A percentile compares a stretch with the other conserved stretches of the same genome.
Evolutionary conservation across 805 yeast genomes (phyloP).

Genomic region (Hemisphaericaspora nanyangensis): DNA sequence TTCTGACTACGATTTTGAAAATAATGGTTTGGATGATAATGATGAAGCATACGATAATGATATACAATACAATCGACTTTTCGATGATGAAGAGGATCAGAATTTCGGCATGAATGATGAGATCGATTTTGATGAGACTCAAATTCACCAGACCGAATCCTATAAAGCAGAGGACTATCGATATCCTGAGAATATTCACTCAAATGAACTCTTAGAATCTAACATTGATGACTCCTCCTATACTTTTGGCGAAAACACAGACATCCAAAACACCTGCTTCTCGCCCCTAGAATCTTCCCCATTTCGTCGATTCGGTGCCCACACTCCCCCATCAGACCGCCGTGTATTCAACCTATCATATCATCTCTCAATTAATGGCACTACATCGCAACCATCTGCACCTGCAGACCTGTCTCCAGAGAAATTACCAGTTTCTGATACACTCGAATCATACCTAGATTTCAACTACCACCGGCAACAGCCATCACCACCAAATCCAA

Average conservation of each 20-base stretch:
- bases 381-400: background rate
- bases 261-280: background rate
- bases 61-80: conserved; percentile 12
- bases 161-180: background rate
- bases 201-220: too few species aligned
- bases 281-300: background rate
- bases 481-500: background rate
- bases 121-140: conserved; percentile 1
- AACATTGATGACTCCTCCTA: background rate
- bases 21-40: conserved; percentile 35
- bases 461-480: background rate
- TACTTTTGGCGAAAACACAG: background rate
- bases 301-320: too few species aligned
- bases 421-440: background rate
- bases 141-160: background rate
- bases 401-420: background rate
- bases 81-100: conserved; percentile 12
- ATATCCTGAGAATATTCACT: too few species aligned
- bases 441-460: background rate
- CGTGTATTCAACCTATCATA: conserved; percentile 20
- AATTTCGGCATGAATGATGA: background rate
- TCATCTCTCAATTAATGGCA: conserved; percentile 25
- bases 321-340: background rate
- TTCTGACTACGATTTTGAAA: conserved; percentile 41
- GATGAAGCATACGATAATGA: conserved; percentile 9